These are phyloP conservation scores for Pythium brassicae DNA, from an alignment of 352 stramenopile species.

Conservation along the genomic window DNA sequence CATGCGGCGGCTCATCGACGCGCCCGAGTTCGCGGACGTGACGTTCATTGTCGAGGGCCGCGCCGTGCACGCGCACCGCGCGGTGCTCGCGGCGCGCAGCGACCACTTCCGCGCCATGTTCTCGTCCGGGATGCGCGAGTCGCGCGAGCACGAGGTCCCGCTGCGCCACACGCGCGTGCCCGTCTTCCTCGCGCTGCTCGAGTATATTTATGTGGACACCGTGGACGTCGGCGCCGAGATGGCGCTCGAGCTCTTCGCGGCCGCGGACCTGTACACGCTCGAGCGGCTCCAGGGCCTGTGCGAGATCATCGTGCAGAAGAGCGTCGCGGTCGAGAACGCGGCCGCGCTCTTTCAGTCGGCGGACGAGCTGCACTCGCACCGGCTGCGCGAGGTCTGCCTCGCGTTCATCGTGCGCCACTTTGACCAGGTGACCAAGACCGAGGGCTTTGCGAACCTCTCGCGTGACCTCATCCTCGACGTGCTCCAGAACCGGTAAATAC, in stretches of 20 bases:
- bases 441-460: conserved; percentile 81
- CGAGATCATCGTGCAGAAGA: conserved; percentile 89
- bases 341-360: conserved; percentile 81
- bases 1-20: conserved; percentile 92
- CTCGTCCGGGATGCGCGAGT: conserved; percentile 92
- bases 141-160: conserved; percentile 79
- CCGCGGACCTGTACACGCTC: conserved; percentile 93
- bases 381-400: conserved; percentile 87
- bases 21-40: conserved; percentile 85
- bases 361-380: conserved; percentile 78
- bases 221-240: conserved; percentile 90
- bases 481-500: conserved; percentile 73
- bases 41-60: conserved; percentile 85
- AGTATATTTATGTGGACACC: conserved; percentile 97
- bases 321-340: conserved; percentile 84
- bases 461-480: conserved; percentile 88
- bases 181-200: conserved; percentile 93
- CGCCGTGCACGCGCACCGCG: conserved; percentile 79
- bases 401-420: conserved; percentile 89
- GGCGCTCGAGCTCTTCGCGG: conserved; percentile 93
- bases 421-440: conserved; percentile 89
- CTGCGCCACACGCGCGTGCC: conserved; percentile 87
- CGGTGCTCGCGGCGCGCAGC: conserved; percentile 92
- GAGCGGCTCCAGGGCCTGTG: conserved; percentile 91
- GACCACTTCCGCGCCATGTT: conserved; percentile 95